Evolutionary conservation across 129 eudicot species (phyloP), one percentile per base, ranked within the genome.

Genomic region (Helichrysum umbraculigerum): DNA sequence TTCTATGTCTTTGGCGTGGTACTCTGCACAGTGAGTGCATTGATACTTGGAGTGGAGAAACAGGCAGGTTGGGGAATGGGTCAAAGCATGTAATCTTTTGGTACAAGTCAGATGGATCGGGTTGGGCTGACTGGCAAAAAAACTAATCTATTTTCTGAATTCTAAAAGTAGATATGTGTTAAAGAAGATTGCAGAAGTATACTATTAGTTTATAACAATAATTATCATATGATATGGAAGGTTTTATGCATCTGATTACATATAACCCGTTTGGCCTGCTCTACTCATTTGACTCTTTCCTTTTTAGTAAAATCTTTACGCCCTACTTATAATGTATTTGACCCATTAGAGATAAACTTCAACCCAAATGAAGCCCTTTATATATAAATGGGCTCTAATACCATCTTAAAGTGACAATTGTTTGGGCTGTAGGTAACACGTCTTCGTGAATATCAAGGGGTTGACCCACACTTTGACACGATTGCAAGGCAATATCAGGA

Each of bases 371-470:
- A 2, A 57, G 28, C 12, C 28, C 12, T 57, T 57, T 57, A 9
- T 7, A 20, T 57, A 5, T 57, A 56, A 56, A 7, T 57, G 29
- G 19, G 60, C 21, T 19, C 7, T 16, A 54, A 17, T 54, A 16
- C 60, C 17, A 57, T 21, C 28, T 6, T 14, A n/a, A 57, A 30
- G 54, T 67, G 30, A 44, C 4, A 14, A 63, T 33, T 47, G 22
- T 14, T 30, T 19, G 32, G 17, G 21, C 21, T 54, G 35, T 80
- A 94, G 97, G 93, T 91, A 33, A 89, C 99, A n/a, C 97, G 97
- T 50, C 96, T 94, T 72, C 90, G 92, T 16, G 99, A 94, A 73
- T 94, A 94, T 82, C 96, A 89, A 86, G 99, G 99, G n/a, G 99
- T 94, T 42, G 99, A 94, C 83, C 96, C 96, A 4, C 97, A 94